These are phyloP conservation scores for Acorus calamus DNA, from an alignment of 106 monocot species.

Conservation along the genomic window DNA sequence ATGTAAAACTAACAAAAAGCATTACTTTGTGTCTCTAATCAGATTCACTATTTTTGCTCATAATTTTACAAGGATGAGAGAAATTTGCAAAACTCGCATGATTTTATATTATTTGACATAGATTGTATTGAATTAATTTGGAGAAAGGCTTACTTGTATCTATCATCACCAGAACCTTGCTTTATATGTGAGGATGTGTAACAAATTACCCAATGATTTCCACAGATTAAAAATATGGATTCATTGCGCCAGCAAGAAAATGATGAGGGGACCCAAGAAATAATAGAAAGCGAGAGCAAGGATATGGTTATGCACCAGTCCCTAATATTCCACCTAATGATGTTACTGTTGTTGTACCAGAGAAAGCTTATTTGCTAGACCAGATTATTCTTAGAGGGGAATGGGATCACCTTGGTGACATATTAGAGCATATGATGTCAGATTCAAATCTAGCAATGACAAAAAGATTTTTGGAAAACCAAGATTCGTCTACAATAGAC, in stretches of 20 bases:
- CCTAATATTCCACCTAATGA: constrained; percentile 57
- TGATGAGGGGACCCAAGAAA: constrained; percentile 20
- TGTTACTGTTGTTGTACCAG: background rate
- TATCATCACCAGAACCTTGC: no score
- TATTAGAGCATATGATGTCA: constrained; percentile 19
- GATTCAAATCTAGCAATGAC: constrained; percentile 12
- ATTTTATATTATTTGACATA: no score
- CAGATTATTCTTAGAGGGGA: constrained; percentile 57
- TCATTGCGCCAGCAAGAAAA: constrained; percentile 23
- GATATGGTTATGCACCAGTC: no score
- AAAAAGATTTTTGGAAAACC: constrained; percentile 36
- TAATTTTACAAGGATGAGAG: no score
- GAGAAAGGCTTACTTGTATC: no score
- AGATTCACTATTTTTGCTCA: no score
- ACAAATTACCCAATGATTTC: background rate
- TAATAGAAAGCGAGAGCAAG: constrained; percentile 15
- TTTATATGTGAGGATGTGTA: no score
- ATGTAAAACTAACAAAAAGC: no score
- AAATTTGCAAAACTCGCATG: no score
- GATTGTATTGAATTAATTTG: no score
- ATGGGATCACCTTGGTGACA: constrained; percentile 38
- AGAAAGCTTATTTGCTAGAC: constrained; percentile 1
- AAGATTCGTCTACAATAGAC: constrained; percentile 61
- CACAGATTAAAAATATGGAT: constrained; percentile 10
- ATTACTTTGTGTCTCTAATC: no score